A percentile compares a stretch with the other conserved stretches of the same genome.
Evolutionary conservation across 202 grass and related monocot genomes (phyloP).

Genomic region (Miscanthus sacchariflorus): DNA sequence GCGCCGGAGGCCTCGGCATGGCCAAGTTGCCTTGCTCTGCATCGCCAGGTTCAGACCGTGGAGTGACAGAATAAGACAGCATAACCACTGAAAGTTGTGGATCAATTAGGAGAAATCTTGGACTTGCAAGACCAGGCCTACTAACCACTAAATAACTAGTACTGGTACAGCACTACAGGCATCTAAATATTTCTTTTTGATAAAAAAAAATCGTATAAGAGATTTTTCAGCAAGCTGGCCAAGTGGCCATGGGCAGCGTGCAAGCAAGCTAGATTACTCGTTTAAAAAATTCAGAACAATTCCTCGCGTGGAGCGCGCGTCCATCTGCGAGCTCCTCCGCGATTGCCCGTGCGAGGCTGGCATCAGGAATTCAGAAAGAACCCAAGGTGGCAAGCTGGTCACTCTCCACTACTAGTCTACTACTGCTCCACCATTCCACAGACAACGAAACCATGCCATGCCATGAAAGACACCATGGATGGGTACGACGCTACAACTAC

Average conservation of each 20-base stretch:
- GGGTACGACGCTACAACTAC: neutral
- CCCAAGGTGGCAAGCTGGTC: constrained; percentile 37
- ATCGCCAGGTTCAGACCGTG: constrained; percentile 12
- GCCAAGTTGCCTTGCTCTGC: neutral
- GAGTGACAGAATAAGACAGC: constrained; percentile 18
- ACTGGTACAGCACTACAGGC: neutral
- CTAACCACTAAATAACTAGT: neutral
- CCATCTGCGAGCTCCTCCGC: neutral
- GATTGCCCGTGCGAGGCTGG: neutral
- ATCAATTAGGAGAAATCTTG: constrained; percentile 21
- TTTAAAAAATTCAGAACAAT: neutral
- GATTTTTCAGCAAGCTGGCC: neutral
- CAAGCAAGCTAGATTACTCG: neutral
- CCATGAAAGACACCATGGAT: constrained; percentile 22
- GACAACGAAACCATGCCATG: neutral
- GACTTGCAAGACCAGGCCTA: neutral
- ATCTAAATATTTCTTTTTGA: constrained; percentile 7
- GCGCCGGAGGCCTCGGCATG: neutral
- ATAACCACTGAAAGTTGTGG: constrained; percentile 21
- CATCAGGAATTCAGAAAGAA: neutral
- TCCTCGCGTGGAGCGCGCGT: constrained; percentile 19
- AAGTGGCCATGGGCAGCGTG: constrained; percentile 2
- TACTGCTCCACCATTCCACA: neutral
- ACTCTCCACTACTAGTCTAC: neutral
- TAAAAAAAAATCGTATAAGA: neutral